phyloP scores from a whole-genome alignment of 2,329 filamentous ascomycete species.

The Cordyceps cicadae region DNA sequence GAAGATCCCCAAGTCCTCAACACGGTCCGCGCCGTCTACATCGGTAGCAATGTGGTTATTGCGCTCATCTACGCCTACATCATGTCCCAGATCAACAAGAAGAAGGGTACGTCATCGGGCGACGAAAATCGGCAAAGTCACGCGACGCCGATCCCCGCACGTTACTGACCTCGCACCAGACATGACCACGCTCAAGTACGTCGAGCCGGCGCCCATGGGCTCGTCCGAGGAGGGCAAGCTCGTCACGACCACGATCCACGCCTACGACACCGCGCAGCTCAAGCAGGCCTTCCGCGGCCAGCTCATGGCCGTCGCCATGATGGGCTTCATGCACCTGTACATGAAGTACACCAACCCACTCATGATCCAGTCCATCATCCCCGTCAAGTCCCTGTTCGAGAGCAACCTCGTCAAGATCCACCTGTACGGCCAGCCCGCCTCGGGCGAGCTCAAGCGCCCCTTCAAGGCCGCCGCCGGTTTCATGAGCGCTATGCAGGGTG shows the following conservation, averaged over 20 bases:
- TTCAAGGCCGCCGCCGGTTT: slow-evolving; percentile 84
- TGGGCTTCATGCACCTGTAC: slow-evolving; percentile 97
- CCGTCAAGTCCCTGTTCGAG: slow-evolving; percentile 91
- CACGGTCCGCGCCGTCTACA: slow-evolving; percentile 45
- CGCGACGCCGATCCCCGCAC: background rate
- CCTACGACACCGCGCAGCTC: slow-evolving; percentile 85
- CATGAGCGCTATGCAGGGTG: slow-evolving; percentile 68
- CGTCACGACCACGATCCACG: slow-evolving; percentile 90
- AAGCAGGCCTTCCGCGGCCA: slow-evolving; percentile 80
- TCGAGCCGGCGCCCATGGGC: slow-evolving; percentile 90
- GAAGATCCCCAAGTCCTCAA: slow-evolving; percentile 64
- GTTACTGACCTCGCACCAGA: slow-evolving; percentile 45
- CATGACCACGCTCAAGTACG: slow-evolving; percentile 95
- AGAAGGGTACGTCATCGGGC: slow-evolving; percentile 64
- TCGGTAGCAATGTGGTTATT: slow-evolving; percentile 70
- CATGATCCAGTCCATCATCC: slow-evolving; percentile 96
- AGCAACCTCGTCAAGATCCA: slow-evolving; percentile 95
- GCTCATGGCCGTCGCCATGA: slow-evolving; percentile 95
- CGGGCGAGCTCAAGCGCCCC: slow-evolving; percentile 85
- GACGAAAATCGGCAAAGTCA: background rate
- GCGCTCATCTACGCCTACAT: slow-evolving; percentile 77
- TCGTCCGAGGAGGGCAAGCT: slow-evolving; percentile 91
- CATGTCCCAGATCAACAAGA: slow-evolving; percentile 79
- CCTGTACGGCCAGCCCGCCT: slow-evolving; percentile 76
- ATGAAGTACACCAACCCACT: slow-evolving; percentile 99